A percentile compares a stretch with the other conserved stretches of the same genome.
phyloP scores from a whole-genome alignment of 129 eudicot genomes.

The Flaveria sonorensis region DNA sequence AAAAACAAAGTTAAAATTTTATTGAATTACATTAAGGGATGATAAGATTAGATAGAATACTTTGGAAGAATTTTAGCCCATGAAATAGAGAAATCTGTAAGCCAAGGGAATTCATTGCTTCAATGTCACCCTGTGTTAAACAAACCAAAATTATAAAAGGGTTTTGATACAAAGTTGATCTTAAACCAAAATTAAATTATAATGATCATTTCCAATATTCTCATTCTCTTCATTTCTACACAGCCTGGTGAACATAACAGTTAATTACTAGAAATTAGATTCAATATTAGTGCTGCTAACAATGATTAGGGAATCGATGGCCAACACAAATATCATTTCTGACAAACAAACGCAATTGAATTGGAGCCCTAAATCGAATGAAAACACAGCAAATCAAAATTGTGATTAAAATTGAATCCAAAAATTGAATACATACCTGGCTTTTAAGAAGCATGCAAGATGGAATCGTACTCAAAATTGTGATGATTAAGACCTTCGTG shows the following conservation, averaged over 20 bases:
- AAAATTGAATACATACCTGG: too few relatives aligned
- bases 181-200: slow-evolving; percentile 70
- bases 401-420: too few relatives aligned
- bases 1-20: neutral
- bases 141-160: neutral
- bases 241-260: slow-evolving; percentile 19
- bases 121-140: slow-evolving; percentile 66
- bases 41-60: neutral
- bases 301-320: neutral
- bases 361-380: too few relatives aligned
- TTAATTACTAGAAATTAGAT: neutral
- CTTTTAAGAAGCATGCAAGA: too few relatives aligned
- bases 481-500: too few relatives aligned
- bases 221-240: slow-evolving; percentile 61
- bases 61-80: slow-evolving; percentile 84
- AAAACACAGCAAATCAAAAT: too few relatives aligned
- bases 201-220: slow-evolving; percentile 74
- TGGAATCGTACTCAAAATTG: too few relatives aligned
- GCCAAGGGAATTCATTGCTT: slow-evolving; percentile 71
- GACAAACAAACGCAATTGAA: too few relatives aligned
- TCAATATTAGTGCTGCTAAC: neutral
- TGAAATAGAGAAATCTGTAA: slow-evolving; percentile 72
- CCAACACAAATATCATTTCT: too few relatives aligned
- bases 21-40: neutral
- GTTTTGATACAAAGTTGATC: neutral